A percentile compares a stretch with the other conserved stretches of the same genome.
Conservation (phyloP, 768 basidiomycete species). For the Zangia roseola region DNA sequence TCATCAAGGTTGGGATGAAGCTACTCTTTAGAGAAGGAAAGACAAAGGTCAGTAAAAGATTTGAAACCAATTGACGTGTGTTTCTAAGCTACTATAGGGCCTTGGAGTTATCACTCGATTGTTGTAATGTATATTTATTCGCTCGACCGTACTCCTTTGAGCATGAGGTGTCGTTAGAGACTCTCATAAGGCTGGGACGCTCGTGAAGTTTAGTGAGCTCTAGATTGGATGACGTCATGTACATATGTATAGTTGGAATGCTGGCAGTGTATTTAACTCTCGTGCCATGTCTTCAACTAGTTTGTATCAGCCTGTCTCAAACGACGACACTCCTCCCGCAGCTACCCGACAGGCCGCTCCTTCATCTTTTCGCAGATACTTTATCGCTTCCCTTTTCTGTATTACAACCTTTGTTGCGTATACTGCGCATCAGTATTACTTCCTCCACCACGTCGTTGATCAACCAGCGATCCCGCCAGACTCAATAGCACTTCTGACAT, state of each 20-base stretch:
- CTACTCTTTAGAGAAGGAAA: conserved; percentile 93
- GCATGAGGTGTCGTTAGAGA: too few species aligned
- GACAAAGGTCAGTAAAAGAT: conserved; percentile 65
- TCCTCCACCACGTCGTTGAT: conserved; percentile 17
- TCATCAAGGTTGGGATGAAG: conserved; percentile 91
- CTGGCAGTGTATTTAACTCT: not conserved
- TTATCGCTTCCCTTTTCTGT: conserved; percentile 37
- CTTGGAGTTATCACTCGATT: conserved; percentile 74
- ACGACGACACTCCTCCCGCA: conserved; percentile 13
- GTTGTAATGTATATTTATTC: conserved; percentile 33
- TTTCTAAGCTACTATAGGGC: conserved; percentile 43
- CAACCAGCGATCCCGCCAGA: conserved; percentile 13
- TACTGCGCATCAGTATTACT: conserved; percentile 42
- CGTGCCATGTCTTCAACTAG: conserved; percentile 20
- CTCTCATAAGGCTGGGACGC: too few species aligned
- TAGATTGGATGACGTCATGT: conserved; percentile 23
- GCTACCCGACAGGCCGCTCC: conserved; percentile 25
- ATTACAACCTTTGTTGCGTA: conserved; percentile 42
- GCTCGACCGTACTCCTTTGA: not conserved
- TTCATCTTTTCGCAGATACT: conserved; percentile 25
- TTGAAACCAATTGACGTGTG: not conserved
- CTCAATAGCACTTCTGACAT: conserved; percentile 1
- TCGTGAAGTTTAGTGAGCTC: too few species aligned
- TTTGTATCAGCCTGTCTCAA: conserved; percentile 18
- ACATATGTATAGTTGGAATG: conserved; percentile 18